phyloP scores from a whole-genome alignment of 805 yeast species.

The Kluyveromyces lactis region DNA sequence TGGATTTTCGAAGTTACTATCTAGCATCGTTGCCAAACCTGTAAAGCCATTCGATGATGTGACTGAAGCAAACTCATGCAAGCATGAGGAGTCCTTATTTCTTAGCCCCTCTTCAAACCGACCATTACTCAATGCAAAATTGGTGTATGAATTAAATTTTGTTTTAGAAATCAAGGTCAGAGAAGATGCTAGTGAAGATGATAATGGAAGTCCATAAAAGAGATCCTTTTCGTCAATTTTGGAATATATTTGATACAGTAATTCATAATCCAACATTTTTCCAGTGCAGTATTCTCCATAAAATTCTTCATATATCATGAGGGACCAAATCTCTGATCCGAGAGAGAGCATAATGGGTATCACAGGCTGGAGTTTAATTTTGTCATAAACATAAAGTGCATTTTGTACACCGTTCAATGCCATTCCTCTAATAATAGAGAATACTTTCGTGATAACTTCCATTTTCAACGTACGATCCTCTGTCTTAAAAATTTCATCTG shows the following conservation, averaged over 20 bases:
- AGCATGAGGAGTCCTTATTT: background rate
- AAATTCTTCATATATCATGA: conserved; percentile 31
- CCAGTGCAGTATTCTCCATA: conserved; percentile 5
- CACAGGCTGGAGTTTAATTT: conserved; percentile 13
- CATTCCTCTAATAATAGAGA: conserved; percentile 25
- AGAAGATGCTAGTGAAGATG: conserved; percentile 46
- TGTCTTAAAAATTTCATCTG: conserved; percentile 4
- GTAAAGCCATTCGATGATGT: conserved; percentile 38
- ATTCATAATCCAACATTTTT: conserved; percentile 6
- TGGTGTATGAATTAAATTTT: conserved; percentile 30
- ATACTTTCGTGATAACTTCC: conserved; percentile 17
- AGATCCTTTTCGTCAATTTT: conserved; percentile 56
- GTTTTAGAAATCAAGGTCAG: conserved; percentile 32
- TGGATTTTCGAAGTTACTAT: conserved; percentile 21
- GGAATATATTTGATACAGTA: conserved; percentile 35
- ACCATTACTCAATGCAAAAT: conserved; percentile 50
- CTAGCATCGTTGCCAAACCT: conserved; percentile 44
- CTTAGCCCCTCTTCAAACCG: conserved; percentile 34
- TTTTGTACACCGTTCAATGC: conserved; percentile 9
- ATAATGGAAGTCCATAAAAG: conserved; percentile 54
- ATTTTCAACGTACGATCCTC: conserved; percentile 4
- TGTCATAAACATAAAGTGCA: conserved; percentile 14
- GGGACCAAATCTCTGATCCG: conserved; percentile 25
- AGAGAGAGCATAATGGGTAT: conserved; percentile 16
- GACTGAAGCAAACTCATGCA: background rate